Percentiles rank a stretch among this genome's conserved stretches.
These are phyloP conservation scores for Plectosphaerella plurivora DNA, from an alignment of 2,329 filamentous ascomycete genomes.

Conservation along the genomic window DNA sequence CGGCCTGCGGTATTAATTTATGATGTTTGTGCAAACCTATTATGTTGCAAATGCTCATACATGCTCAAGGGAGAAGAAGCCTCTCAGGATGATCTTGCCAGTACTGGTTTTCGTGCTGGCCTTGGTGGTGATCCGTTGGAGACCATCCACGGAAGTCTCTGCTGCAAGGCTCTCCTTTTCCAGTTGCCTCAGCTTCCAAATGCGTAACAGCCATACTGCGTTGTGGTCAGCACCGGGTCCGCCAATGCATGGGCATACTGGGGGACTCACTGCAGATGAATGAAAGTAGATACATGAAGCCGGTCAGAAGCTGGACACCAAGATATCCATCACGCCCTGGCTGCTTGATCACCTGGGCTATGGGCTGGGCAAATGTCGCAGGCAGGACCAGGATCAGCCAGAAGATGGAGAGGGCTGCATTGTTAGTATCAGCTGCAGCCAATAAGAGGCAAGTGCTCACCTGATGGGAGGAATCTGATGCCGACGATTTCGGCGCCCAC, in stretches of 20 bases:
- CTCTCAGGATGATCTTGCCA: background rate
- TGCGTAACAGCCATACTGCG: constrained; percentile 11
- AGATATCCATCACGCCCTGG: constrained; percentile 40
- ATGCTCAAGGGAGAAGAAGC: background rate
- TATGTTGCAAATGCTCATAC: background rate
- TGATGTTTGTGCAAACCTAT: too few relatives aligned
- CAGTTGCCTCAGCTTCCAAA: constrained; percentile 10
- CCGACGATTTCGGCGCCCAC: constrained; percentile 73
- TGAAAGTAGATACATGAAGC: constrained; percentile 54
- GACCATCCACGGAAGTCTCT: constrained; percentile 2
- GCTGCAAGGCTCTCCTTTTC: constrained; percentile 4
- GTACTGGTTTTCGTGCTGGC: background rate
- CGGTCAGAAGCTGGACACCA: constrained; percentile 53
- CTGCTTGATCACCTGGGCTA: constrained; percentile 52
- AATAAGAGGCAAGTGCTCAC: constrained; percentile 18
- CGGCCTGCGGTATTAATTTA: too few relatives aligned
- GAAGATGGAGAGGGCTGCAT: constrained; percentile 54
- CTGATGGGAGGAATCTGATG: constrained; percentile 61
- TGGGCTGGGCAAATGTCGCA: constrained; percentile 63
- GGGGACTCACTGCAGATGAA: constrained; percentile 36
- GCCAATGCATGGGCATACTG: background rate
- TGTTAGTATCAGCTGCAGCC: background rate
- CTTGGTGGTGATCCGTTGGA: constrained; percentile 2
- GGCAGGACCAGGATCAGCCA: constrained; percentile 71
- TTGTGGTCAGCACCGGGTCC: background rate